Conservation (phyloP, 192 early-diverging fungal species). For the Rhizoclosmatium globosum region DNA sequence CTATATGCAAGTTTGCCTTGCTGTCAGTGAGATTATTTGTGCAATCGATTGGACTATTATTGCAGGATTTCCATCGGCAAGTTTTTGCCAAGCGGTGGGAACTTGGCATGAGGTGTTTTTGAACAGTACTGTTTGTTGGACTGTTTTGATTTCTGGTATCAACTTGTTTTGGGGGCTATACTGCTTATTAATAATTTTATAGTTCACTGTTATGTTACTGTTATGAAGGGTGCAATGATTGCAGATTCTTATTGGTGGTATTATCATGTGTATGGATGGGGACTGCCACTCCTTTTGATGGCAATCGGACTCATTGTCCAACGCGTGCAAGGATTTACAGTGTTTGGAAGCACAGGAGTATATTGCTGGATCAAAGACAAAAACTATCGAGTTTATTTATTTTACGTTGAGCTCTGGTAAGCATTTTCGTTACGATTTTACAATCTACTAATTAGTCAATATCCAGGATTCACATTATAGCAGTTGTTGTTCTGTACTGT, state of each 20-base stretch:
- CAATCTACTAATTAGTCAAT: too few species aligned
- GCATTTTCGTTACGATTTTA: too few species aligned
- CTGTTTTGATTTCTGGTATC: neutral
- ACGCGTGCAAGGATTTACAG: neutral
- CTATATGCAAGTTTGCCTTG: neutral
- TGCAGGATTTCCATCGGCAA: neutral
- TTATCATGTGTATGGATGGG: too few species aligned
- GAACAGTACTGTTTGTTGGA: slow-evolving; percentile 8
- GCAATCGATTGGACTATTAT: neutral
- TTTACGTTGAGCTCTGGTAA: too few species aligned
- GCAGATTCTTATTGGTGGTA: too few species aligned
- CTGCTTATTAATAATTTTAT: neutral
- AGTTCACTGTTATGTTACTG: neutral
- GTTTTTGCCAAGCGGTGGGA: neutral
- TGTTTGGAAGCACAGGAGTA: neutral
- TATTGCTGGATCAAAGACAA: too few species aligned
- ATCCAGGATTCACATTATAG: too few species aligned
- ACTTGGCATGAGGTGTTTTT: neutral
- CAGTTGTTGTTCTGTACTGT: too few species aligned
- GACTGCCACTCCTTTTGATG: too few species aligned
- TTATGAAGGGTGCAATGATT: too few species aligned
- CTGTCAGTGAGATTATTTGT: neutral
- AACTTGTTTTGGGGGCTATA: neutral
- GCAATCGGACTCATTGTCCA: neutral
- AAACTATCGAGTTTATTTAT: too few species aligned